Conservation (phyloP, 768 basidiomycete genomes). For the Naganishia onofrii region DNA sequence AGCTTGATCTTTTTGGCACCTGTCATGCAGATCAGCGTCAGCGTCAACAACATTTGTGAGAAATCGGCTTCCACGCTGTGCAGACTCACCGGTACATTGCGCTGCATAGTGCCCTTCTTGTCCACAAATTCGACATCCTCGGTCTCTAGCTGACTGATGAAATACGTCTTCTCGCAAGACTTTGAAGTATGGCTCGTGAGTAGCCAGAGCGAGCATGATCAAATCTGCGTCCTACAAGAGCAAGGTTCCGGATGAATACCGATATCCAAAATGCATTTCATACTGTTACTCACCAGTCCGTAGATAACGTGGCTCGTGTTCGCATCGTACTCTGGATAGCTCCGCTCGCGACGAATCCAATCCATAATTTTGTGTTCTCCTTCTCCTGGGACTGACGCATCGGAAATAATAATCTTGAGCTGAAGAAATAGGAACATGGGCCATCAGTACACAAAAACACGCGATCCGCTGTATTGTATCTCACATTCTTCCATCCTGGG, state of each 20-base stretch:
- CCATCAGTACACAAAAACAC: background rate
- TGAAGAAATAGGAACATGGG: constrained; percentile 45
- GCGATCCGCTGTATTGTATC: too few species aligned
- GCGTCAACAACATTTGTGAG: background rate
- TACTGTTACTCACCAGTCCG: constrained; percentile 67
- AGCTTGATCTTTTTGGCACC: constrained; percentile 63
- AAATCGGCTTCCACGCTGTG: background rate
- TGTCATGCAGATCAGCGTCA: constrained; percentile 35
- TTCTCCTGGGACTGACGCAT: constrained; percentile 94
- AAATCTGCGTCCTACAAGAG: constrained; percentile 83
- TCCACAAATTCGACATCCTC: constrained; percentile 86
- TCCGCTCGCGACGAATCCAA: constrained; percentile 84
- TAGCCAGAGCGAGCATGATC: constrained; percentile 96
- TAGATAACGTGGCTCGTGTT: constrained; percentile 97
- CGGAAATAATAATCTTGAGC: constrained; percentile 95
- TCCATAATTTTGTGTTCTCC: constrained; percentile 99
- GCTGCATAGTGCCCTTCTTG: constrained; percentile 93
- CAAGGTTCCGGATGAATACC: constrained; percentile 10
- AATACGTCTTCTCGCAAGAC: constrained; percentile 98
- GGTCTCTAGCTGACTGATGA: constrained; percentile 67
- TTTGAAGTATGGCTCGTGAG: constrained; percentile 96
- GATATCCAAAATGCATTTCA: background rate
- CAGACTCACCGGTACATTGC: constrained; percentile 64
- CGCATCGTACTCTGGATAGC: constrained; percentile 83
- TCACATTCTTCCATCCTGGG: constrained; percentile 88